A percentile compares a stretch with the other conserved stretches of the same genome.
phyloP scores from a whole-genome alignment of 331 rosid genomes.

The Spiraea crenata region DNA sequence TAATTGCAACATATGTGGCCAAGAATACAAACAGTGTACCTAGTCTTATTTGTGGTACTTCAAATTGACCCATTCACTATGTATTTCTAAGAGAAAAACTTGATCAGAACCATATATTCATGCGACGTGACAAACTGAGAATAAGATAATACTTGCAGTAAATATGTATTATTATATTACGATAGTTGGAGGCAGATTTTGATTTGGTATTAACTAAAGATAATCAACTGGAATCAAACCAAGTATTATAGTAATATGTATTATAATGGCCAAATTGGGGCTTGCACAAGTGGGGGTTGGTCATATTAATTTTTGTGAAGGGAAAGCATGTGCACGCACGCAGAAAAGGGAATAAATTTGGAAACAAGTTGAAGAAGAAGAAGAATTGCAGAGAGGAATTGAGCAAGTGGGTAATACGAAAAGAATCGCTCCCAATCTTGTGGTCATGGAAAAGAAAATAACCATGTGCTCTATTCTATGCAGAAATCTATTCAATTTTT shows the following conservation, averaged over 20 bases:
- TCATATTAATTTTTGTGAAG: background rate
- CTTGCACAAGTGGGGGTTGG: background rate
- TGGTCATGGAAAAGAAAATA: background rate
- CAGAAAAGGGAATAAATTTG: conserved; percentile 3
- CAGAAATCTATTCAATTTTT: background rate
- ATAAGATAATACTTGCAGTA: too few species aligned
- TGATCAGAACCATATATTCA: too few species aligned
- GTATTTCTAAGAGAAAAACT: too few species aligned
- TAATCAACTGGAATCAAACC: too few species aligned
- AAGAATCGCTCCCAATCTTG: conserved; percentile 13
- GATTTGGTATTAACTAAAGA: too few species aligned
- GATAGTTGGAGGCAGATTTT: too few species aligned
- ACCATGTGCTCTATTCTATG: background rate
- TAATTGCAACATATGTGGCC: too few species aligned
- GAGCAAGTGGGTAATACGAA: conserved; percentile 19
- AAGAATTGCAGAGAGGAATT: background rate
- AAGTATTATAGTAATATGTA: background rate
- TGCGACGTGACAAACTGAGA: too few species aligned
- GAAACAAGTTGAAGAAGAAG: conserved; percentile 1
- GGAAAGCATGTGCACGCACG: conserved; percentile 24
- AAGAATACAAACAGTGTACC: too few species aligned
- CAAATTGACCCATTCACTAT: background rate
- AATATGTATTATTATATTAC: too few species aligned
- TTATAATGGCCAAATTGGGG: background rate
- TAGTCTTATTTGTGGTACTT: background rate